Evolutionary conservation across 495 filamentous ascomycete species (phyloP).

Genomic region (Trichoderma virens): DNA sequence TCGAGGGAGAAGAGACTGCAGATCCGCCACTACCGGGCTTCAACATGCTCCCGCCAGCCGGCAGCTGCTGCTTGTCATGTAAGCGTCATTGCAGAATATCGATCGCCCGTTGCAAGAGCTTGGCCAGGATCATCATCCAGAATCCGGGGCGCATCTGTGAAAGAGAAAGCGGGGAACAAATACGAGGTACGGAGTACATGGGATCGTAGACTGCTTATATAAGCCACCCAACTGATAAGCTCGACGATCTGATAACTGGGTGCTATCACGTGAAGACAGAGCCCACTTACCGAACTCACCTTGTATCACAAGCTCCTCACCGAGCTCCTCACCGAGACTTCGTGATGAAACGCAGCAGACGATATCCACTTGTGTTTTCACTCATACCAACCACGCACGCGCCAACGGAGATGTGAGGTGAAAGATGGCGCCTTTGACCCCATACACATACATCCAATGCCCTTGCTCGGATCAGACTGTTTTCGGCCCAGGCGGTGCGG

Average conservation of each 20-base stretch:
- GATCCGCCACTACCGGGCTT: neutral
- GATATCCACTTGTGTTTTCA: neutral
- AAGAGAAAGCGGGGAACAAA: conserved; percentile 3
- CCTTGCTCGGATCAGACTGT: conserved; percentile 65
- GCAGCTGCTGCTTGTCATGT: neutral
- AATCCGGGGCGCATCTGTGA: neutral
- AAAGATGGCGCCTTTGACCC: conserved; percentile 65
- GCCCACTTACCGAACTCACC: neutral
- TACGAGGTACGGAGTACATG: neutral
- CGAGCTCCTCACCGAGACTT: neutral
- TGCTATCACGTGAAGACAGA: neutral
- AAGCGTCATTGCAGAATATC: conserved; percentile 1
- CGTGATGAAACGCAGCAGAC: neutral
- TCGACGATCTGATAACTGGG: neutral
- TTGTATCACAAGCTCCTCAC: neutral
- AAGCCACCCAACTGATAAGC: neutral
- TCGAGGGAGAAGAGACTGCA: neutral
- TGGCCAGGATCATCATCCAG: neutral
- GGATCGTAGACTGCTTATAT: neutral
- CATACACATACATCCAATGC: conserved; percentile 88
- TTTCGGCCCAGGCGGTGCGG: conserved; percentile 32
- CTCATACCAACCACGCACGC: neutral
- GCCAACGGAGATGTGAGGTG: conserved; percentile 2
- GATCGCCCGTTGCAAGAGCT: conserved; percentile 1
- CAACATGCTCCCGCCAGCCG: neutral